Base-by-base conservation (phyloP, 2,329 filamentous ascomycete species). In the Microcera coccophila region DNA sequence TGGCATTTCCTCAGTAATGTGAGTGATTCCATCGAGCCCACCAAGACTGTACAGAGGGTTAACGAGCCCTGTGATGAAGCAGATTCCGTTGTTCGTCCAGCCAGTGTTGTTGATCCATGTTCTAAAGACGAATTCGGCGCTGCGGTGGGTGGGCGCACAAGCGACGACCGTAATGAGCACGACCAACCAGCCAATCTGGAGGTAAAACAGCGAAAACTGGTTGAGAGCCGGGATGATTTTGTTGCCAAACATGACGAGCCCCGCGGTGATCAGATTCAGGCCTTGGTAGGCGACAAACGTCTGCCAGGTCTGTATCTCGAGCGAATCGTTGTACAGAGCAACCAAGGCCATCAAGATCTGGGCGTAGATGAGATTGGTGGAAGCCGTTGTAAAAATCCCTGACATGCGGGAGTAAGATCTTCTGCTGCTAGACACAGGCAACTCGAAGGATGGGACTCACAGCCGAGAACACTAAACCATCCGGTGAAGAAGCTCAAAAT, bases 101-200 rank as follows among this genome's bases (percentile, higher is more conserved):
- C 74, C 73, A 0, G 74, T 76, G 36, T 74, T 70, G 51, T 76
- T 76, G 41, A 74, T 69, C 65, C 71, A 77, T 2, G 70, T 75
- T 28, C 57, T 60, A 52, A 77, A 78, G 16, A 78, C 74, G 42
- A 76, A 76, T n/a, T 68, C 62, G 37, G 64, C 58, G 37, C 62
- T 55, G 15, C 71, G 70, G 42, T 76, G 68, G 2, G 61, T 63
- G 0, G 69, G 69, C 0, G 74, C 71, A 33, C 64, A 67, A 4
- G 72, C 69, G 3, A 67, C 67, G 5, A 77, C 72, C 1, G 69
- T 70, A 41, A 77, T 62, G 44, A 76, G 64, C 10, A 72, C 69
- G 5, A 68, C 63, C 29, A 75, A 61, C 61, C 71, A 74, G 34
- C 69, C 67, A 17, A 75, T 56, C 42, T 73, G 71, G 5, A 74